Conservation (phyloP, 257 asterid species). For the Rhazya stricta region DNA sequence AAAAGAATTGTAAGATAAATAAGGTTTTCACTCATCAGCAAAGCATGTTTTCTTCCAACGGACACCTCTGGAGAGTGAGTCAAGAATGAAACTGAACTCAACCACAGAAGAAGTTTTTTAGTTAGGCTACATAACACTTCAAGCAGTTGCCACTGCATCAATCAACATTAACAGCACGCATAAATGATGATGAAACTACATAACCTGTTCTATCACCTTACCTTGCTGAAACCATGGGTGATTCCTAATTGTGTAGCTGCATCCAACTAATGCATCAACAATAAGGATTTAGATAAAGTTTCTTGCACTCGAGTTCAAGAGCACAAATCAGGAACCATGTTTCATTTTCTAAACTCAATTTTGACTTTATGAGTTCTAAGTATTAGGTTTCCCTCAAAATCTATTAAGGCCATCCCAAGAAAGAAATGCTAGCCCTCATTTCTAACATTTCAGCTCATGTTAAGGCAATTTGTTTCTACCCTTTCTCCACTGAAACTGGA, state of each 20-base stretch:
- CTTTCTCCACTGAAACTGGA: not conserved
- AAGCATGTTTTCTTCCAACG: not conserved
- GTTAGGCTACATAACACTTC: not conserved
- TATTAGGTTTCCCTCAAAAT: not conserved
- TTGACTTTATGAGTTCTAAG: not conserved
- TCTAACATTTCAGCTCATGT: not conserved
- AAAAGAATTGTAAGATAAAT: too few species aligned
- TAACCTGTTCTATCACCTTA: not conserved
- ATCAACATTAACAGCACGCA: not conserved
- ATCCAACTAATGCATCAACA: not conserved
- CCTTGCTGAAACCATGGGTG: not conserved
- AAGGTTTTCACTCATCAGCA: not conserved
- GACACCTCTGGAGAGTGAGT: not conserved
- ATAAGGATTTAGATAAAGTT: not conserved
- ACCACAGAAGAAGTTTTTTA: not conserved
- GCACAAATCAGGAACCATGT: not conserved
- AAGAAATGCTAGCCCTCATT: not conserved
- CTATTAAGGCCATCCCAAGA: not conserved
- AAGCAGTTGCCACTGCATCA: not conserved
- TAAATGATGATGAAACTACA: not conserved
- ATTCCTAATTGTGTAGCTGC: not conserved
- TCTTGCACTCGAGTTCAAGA: not conserved
- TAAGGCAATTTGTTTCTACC: not conserved
- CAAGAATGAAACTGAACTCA: slow-evolving; percentile 1
- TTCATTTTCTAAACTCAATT: not conserved